Base-by-base conservation (phyloP, 2,329 filamentous ascomycete genomes). In the Diaporthe humulicola region DNA sequence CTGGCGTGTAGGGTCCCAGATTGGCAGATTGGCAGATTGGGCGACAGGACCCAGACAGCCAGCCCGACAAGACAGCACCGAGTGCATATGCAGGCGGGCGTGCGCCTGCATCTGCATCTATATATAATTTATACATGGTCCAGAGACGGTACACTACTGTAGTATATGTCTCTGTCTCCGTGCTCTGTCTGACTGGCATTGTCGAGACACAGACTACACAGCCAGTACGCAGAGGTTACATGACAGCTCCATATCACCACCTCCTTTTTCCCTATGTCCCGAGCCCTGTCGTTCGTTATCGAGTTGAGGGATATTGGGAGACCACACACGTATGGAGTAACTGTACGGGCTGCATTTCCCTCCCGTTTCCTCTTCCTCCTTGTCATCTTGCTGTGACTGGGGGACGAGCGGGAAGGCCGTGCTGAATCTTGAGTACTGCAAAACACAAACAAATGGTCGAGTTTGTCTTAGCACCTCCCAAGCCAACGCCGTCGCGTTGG, bases 341-440 rank as follows among this genome's bases (percentile, higher is more conserved):
- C n/a, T n/a, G n/a, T n/a, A 50, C 61, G 25, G 45, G 42, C 61
- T 42, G 22, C 45, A 50, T 67, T 48, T 25, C 45, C 9, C 45
- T 38, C 45, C 42, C 45, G 25, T 38, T 28, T 25, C 61, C 45
- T 28, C 22, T 36, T 19, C 22, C 64, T 40, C 48, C 64, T 38
- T 48, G 60, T 69, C 64, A 69, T 69, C 54, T 69, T 40, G 48
- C 64, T 28, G 33, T n/a, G 48, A 28, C 48, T 54, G 48, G 64
- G 30, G 45, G 22, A 36, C 30, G 64, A 25, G 64, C 64, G 48
- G 64, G 33, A 54, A 40, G 64, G 48, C 64, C 48, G 64, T 69
- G 48, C 48, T 69, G 33, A 54, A 36, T n/a, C 30, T 38, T 22
- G 40, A 42, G 40, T 42, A 28, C n/a, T 61, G 38, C 12, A 50